These are phyloP conservation scores for Metschnikowia aberdeeniae DNA, from an alignment of 805 yeast species.

Conservation along the genomic window DNA sequence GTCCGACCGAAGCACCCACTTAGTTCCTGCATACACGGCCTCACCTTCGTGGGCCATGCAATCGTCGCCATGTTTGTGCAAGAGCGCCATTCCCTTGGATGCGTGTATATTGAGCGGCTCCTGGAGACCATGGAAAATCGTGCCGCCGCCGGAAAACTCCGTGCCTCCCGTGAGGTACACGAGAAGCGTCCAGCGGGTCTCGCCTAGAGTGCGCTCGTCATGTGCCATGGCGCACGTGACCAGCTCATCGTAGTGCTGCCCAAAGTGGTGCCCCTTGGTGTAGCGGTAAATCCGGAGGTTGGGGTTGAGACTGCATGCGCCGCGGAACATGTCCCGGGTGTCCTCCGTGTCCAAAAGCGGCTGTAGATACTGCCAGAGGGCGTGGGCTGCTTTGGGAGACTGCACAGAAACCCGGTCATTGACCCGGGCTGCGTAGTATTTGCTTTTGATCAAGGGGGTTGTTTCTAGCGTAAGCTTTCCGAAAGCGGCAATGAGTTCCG, in stretches of 20 bases:
- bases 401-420: conserved; percentile 47
- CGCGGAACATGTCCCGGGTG: conserved; percentile 24
- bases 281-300: conserved; percentile 55
- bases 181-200: conserved; percentile 56
- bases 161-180: conserved; percentile 55
- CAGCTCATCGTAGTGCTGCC: conserved; percentile 58
- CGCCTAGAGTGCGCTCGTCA: conserved; percentile 28
- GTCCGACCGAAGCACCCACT: conserved; percentile 63
- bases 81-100: conserved; percentile 49
- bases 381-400: conserved; percentile 35
- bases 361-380: conserved; percentile 43
- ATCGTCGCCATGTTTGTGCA: conserved; percentile 65
- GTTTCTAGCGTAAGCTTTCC: conserved; percentile 32
- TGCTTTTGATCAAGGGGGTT: conserved; percentile 46
- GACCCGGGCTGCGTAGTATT: conserved; percentile 52
- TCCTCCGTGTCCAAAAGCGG: conserved; percentile 28
- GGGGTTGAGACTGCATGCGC: conserved; percentile 50
- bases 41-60: conserved; percentile 59
- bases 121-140: conserved; percentile 43
- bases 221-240: conserved; percentile 31
- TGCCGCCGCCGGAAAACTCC: conserved; percentile 56
- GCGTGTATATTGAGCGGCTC: conserved; percentile 42
- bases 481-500: conserved; percentile 35
- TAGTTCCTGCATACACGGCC: conserved; percentile 46
- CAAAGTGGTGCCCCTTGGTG: conserved; percentile 53